Base-by-base conservation (phyloP, 1,284 basidiomycete genomes). In the Singerocomus inundabilis region DNA sequence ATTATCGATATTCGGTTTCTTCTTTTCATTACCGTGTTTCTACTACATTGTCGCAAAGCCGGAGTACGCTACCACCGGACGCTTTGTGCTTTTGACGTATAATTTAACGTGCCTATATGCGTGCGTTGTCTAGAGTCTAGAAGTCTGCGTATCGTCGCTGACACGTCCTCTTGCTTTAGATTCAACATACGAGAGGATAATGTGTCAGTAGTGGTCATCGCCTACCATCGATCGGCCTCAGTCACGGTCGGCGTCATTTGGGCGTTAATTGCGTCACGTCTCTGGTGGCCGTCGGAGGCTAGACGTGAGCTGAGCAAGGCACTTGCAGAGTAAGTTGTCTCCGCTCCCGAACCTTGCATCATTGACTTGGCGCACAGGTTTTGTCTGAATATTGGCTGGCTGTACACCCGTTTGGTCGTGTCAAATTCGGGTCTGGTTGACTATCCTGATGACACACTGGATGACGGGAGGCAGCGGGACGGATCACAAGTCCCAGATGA, bases 221-320 rank as follows among this genome's bases (percentile, higher is more conserved):
- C 92, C 0, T 74, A 81, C 38, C 81, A 85, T 60, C 85, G 95
- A 46, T 86, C 87, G 0, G 63, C 87, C 4, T 81, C 93, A 21
- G 95, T 99, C n/a, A 86, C 81, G 1, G 78, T 82, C 6, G 95
- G 95, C 13, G 92, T 96, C 1, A 67, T 95, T 1, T 98, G 91
- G 88, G 94, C 93, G 0, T 81, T 85, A 3, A 69, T 97, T 26
- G 84, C 98, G 12, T 94, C 91, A 6, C 78, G 91, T 41, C 87
- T 89, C 56, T 93, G 94, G 85, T 98, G 95, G 94, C 95, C 96
- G 1, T 83, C 91, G 18, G 95, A 97, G 64, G 95, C 95, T 1
- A 75, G 95, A 46, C 76, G 89, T 28, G 94, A 98, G 70, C 75
- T 99, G 3, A 83, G 88, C 34, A 84, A 84, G 53, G 88, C 84